These are phyloP conservation scores for Diutina mesorugosa DNA, from an alignment of 1,139 yeast genomes.

Conservation along the genomic window DNA sequence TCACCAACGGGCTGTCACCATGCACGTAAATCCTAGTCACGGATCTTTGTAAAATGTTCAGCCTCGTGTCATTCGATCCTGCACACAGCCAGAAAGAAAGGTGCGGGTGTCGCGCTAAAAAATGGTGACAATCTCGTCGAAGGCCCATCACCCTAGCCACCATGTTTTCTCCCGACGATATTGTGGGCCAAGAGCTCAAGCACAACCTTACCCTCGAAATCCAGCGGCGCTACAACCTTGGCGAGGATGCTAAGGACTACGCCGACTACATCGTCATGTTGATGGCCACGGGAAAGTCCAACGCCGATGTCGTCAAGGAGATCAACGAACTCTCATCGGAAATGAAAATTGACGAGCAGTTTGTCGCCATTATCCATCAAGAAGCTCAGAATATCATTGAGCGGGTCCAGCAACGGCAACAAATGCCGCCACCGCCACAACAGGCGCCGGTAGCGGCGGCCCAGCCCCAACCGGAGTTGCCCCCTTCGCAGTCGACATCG, in stretches of 20 bases:
- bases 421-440: not conserved
- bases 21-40: too few species aligned
- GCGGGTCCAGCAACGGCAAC: slow-evolving; percentile 2
- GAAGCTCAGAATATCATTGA: slow-evolving; percentile 34
- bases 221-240: not conserved
- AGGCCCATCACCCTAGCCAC: not conserved
- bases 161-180: slow-evolving; percentile 1
- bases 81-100: not conserved
- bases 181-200: slow-evolving; percentile 2
- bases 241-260: slow-evolving; percentile 63
- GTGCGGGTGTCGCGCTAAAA: not conserved
- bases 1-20: too few species aligned
- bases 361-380: slow-evolving; percentile 38
- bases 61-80: not conserved
- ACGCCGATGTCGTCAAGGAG: slow-evolving; percentile 53
- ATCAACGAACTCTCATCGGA: slow-evolving; percentile 51
- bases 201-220: not conserved
- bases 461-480: slow-evolving; percentile 5
- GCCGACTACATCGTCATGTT: slow-evolving; percentile 70
- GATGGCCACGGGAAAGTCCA: slow-evolving; percentile 58
- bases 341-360: slow-evolving; percentile 39
- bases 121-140: not conserved
- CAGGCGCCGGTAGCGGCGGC: slow-evolving; percentile 4
- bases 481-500: slow-evolving; percentile 9
- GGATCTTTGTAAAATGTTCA: too few species aligned